Conservation (phyloP, 805 yeast genomes). For the Saccharomycopsis oosterbeekiorum region DNA sequence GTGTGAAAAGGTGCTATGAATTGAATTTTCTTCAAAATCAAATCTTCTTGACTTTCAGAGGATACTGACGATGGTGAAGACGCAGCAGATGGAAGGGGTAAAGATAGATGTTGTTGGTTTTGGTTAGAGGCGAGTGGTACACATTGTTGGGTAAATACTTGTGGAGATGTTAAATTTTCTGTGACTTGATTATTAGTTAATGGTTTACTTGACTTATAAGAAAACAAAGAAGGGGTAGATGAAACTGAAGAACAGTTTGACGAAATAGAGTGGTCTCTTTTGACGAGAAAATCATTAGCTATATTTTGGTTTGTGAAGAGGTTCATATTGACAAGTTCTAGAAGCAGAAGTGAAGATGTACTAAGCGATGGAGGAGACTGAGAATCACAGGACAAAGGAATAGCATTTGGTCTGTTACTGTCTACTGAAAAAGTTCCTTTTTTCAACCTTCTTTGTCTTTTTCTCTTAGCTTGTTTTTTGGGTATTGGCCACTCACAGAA, state of each 20-base stretch:
- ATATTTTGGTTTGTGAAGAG: background rate
- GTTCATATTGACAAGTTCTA: background rate
- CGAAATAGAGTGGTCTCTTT: background rate
- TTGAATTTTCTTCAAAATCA: constrained; percentile 11
- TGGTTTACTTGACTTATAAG: background rate
- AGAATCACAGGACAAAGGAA: background rate
- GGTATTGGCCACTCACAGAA: constrained; percentile 34
- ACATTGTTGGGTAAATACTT: background rate
- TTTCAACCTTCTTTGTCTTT: background rate
- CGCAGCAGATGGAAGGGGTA: background rate
- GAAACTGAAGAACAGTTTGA: background rate
- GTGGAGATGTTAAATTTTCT: background rate
- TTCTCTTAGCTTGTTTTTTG: constrained; percentile 5
- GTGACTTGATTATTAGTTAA: background rate
- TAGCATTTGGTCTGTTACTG: background rate
- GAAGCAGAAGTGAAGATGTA: background rate
- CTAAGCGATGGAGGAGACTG: background rate
- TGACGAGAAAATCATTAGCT: background rate
- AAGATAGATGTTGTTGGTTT: background rate
- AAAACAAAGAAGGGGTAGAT: constrained; percentile 6
- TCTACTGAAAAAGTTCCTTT: background rate
- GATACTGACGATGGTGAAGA: background rate
- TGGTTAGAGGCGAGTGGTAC: constrained; percentile 1
- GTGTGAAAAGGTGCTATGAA: constrained; percentile 9
- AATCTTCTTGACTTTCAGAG: constrained; percentile 4